Evolutionary conservation across 106 monocot genomes (phyloP).

Genomic region (Phalaenopsis aphrodite): DNA sequence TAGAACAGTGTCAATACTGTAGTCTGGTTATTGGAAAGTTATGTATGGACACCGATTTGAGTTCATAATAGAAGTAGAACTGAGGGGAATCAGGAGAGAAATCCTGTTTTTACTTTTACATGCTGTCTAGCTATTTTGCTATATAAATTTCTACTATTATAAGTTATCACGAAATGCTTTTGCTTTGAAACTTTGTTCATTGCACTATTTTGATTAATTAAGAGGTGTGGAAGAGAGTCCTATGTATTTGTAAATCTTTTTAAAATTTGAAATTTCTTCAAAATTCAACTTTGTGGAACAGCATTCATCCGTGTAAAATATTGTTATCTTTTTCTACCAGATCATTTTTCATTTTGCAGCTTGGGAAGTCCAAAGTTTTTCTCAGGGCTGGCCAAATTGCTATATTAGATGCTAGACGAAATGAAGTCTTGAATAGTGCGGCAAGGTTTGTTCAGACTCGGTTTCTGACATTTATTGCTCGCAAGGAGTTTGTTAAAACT

Average conservation of each 20-base stretch:
- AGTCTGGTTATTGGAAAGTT: neutral
- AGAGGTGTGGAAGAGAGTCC: neutral
- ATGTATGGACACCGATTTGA: neutral
- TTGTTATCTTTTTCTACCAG: neutral
- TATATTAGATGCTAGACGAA: constrained; percentile 61
- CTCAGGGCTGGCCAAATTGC: constrained; percentile 96
- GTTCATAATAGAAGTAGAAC: neutral
- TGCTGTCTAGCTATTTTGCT: neutral
- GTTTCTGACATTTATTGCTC: constrained; percentile 48
- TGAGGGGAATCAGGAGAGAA: neutral
- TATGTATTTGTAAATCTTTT: neutral
- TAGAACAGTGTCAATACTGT: neutral
- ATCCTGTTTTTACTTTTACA: neutral
- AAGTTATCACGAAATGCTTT: neutral
- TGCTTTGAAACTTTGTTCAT: neutral
- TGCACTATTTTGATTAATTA: neutral
- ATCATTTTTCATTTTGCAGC: constrained; percentile 31
- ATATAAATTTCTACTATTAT: neutral
- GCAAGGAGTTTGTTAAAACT: constrained; percentile 42
- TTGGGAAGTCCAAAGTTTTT: constrained; percentile 86
- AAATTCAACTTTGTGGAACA: neutral
- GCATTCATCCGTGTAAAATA: neutral
- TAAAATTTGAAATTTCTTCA: neutral
- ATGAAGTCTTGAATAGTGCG: constrained; percentile 72
- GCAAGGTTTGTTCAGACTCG: constrained; percentile 64